A percentile compares a stretch with the other conserved stretches of the same genome.
Conservation (phyloP, 768 basidiomycete species). For the Pleurotus tuber-regium region DNA sequence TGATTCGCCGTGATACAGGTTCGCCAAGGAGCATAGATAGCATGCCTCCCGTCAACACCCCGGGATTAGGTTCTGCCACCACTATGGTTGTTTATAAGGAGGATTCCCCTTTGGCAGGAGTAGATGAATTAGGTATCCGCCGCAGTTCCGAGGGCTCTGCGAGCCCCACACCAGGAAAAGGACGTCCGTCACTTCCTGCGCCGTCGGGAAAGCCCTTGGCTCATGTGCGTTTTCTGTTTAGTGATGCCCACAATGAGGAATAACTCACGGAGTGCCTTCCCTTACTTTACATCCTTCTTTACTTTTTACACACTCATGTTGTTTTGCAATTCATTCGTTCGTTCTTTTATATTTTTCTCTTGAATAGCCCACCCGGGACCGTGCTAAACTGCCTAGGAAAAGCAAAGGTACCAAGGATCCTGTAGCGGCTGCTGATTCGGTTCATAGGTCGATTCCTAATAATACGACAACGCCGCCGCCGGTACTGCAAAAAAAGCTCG, state of each 20-base stretch:
- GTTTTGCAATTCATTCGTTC: constrained; percentile 21
- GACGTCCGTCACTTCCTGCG: constrained; percentile 34
- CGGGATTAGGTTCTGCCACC: constrained; percentile 67
- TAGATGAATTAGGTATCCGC: constrained; percentile 44
- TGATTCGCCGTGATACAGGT: constrained; percentile 23
- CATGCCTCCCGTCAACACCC: constrained; percentile 28
- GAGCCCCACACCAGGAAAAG: constrained; percentile 5
- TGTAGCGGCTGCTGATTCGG: not conserved
- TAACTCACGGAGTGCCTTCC: constrained; percentile 41
- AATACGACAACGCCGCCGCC: not conserved
- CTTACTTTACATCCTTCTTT: constrained; percentile 25
- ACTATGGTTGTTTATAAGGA: constrained; percentile 65
- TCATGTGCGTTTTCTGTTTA: constrained; percentile 82
- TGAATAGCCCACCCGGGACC: constrained; percentile 69
- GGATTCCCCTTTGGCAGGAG: constrained; percentile 41
- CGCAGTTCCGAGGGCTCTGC: constrained; percentile 1
- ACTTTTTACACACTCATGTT: constrained; percentile 28
- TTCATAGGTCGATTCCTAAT: not conserved
- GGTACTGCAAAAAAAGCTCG: not conserved
- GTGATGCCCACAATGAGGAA: constrained; percentile 47
- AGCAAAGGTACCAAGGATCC: constrained; percentile 22
- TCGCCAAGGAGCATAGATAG: constrained; percentile 13
- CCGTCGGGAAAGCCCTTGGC: constrained; percentile 66
- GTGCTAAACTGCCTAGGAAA: constrained; percentile 68
- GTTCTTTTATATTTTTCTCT: constrained; percentile 20